Conservation (phyloP, 306 rosid genomes). For the Biancaea sappan region DNA sequence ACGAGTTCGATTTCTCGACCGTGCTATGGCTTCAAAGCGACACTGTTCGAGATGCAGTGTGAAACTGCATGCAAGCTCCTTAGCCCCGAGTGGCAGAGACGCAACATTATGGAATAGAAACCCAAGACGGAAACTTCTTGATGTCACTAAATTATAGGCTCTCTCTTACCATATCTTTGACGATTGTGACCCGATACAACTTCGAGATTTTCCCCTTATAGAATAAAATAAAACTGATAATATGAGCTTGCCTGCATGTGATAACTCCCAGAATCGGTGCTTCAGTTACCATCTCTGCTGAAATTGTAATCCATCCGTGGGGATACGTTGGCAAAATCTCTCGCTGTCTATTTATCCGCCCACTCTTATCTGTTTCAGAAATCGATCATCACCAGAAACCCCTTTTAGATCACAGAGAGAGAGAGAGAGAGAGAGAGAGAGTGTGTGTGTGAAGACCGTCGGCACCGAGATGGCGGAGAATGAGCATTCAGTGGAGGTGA, state of each 20-base stretch:
- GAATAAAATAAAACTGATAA: too few species aligned
- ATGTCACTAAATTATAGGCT: background rate
- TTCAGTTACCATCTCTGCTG: background rate
- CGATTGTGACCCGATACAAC: background rate
- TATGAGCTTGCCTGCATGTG: background rate
- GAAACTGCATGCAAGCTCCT: background rate
- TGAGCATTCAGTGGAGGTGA: constrained; percentile 56
- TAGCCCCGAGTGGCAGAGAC: too few species aligned
- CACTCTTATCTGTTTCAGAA: background rate
- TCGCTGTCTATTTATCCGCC: background rate
- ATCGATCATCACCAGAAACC: background rate
- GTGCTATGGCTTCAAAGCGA: too few species aligned
- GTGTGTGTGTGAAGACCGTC: constrained; percentile 4
- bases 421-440: too few species aligned
- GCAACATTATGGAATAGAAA: background rate
- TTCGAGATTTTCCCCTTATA: too few species aligned
- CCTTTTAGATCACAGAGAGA: background rate
- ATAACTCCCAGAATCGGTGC: background rate
- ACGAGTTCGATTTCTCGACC: too few species aligned
- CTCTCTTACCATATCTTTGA: background rate
- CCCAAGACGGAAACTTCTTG: background rate
- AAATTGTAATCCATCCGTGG: background rate
- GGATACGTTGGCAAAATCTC: background rate
- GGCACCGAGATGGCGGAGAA: constrained; percentile 44
- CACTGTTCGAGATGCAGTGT: background rate